Base-by-base conservation (phyloP, 1,284 basidiomycete species). In the Apiotrichum gamsii region DNA sequence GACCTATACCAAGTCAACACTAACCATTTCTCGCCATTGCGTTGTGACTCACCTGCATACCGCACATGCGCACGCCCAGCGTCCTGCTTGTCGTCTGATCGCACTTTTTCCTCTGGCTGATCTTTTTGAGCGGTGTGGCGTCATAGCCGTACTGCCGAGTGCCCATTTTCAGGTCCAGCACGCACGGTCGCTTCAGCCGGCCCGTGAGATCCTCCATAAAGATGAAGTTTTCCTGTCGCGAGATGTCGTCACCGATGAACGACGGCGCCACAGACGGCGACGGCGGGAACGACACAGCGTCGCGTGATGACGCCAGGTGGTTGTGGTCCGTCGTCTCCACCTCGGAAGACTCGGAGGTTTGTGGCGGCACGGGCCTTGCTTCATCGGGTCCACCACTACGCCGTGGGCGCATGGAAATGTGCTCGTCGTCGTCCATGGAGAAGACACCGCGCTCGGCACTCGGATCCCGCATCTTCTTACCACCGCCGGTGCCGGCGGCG, bases 131-230 rank as follows among this genome's bases (percentile, higher is more conserved):
- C 0, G 84, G 76, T 4, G 87, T 89, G 19, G 94, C 94, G 62
- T 97, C 90, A 72, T 95, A 87, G 14, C 95, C 95, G 72, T 98
- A 97, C 74, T 99, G 94, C 34, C 94, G 79, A 28, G 93, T 97
- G 13, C 94, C 94, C 94, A 98, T 98, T 78, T 98, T 99, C 61
- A 98, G 77, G 72, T 99, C 94, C 57, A 98, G 81, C 34, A 99
- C 95, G 65, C 94, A 99, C 4, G 95, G 90, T 43, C 82, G 82
- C 69, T 87, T 93, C 59, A 97, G 74, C n/a, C 87, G 78, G 18
- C 95, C 95, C 1, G 94, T 99, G 36, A 99, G 76, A 66, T 99
- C 95, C 72, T 99, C 94, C 89, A 99, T 94, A 54, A 98, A 79
- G 59, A 99, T 91, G 71, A 98, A 99, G 65, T 97, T 86, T 69